A percentile compares a stretch with the other conserved stretches of the same genome.
Conservation (phyloP, 2,329 filamentous ascomycete species). For the Rutstroemia sp. region DNA sequence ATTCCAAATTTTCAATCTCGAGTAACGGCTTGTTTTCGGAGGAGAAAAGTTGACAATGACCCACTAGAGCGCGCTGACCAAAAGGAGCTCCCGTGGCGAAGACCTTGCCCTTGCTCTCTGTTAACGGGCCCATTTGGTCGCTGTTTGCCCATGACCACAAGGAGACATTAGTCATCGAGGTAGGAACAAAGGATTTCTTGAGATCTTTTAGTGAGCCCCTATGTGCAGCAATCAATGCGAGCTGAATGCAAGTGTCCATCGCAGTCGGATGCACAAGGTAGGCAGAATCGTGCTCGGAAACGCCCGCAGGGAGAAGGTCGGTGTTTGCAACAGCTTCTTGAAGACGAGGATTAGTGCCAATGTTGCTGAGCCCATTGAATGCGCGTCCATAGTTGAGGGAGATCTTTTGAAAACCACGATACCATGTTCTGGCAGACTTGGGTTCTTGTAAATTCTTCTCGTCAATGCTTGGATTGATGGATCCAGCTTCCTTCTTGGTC, state of each 20-base stretch:
- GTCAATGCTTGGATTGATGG: background rate
- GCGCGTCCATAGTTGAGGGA: slow-evolving; percentile 35
- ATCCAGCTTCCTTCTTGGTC: background rate
- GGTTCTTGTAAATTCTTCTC: slow-evolving; percentile 20
- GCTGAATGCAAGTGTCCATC: slow-evolving; percentile 48
- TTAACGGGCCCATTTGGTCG: background rate
- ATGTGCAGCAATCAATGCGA: slow-evolving; percentile 12
- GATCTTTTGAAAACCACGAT: slow-evolving; percentile 30
- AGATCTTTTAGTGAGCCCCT: background rate
- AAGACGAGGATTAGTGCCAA: slow-evolving; percentile 24
- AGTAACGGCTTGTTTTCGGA: background rate
- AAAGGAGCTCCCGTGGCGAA: background rate
- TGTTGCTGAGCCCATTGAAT: slow-evolving; percentile 31
- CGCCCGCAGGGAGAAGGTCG: slow-evolving; percentile 14
- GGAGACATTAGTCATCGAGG: background rate
- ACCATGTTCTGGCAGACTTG: slow-evolving; percentile 27
- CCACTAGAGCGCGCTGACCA: background rate
- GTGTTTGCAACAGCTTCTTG: slow-evolving; percentile 24
- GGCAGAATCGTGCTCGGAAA: slow-evolving; percentile 29
- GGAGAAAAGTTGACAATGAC: background rate
- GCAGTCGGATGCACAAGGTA: slow-evolving; percentile 46
- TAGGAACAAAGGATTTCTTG: slow-evolving; percentile 1
- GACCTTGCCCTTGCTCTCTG: background rate
- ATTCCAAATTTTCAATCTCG: background rate
- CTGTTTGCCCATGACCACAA: background rate